Base-by-base conservation (phyloP, 371 early-diverging fungal species). In the Thermomucor indicae-seudaticae region DNA sequence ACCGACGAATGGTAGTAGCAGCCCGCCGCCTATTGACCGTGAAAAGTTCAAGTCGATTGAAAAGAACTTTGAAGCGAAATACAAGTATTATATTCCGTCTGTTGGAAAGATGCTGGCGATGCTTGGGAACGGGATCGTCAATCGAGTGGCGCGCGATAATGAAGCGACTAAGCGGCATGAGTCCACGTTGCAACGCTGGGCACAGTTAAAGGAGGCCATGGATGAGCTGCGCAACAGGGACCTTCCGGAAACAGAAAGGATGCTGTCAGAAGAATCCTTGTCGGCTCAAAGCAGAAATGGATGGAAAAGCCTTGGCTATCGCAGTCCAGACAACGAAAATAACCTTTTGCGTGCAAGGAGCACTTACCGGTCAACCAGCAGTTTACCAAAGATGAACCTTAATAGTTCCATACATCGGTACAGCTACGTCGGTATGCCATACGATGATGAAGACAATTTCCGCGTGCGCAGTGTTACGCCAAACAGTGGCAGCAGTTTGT, bases 11-110 rank as follows among this genome's bases (percentile, higher is more conserved):
- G 49, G 34, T 43, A 51, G 8, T 39, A 60, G 27, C 51, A 45
- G 24, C 29, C 53, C 51, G 5, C 55, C 59, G 8, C 68, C 78
- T 11, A 63, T 84, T 7, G 79, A 78, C 43, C 64, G 64, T 17
- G 78, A 80, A 16, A 73, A 75, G 31, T 74, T 78, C 43, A 65
- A 70, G 41, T 68, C 71, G 0, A 58, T 74, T 29, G 78, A 70
- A 57, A 79, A 78, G 54, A 73, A 67, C n/a, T 80, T 84, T 55
- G 82, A 84, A 51, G 79, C 79, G 22, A 81, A 80, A 50, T 72
- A 73, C 60, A 80, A 81, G 55, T 79, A 81, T 51, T 84, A 79
- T 46, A 68, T 76, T 0, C 84, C 81, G 4, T 73, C 77, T 11
- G 77, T 84, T 23, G 77, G 74, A 43, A 72, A 77, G 43, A 78